Base-by-base conservation (phyloP, 306 rosid species). In the Glycine soja region DNA sequence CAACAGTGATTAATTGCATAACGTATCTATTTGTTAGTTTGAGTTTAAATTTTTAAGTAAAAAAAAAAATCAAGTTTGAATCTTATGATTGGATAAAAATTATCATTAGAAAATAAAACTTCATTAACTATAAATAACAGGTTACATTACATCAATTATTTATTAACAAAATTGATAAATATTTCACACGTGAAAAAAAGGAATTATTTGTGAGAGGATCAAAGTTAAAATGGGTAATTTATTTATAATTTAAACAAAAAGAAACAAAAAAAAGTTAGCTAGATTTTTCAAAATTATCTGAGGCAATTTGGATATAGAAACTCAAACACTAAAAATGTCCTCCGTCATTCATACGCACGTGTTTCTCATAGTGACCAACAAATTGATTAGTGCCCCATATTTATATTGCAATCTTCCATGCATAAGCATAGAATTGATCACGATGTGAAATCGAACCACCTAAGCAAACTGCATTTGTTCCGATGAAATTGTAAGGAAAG, bases 401-500 rank as follows among this genome's bases (percentile, higher is more conserved):
- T 6, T 18, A 78, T 56, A n/a, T 69, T 53, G 18, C 43, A 15
- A 72, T 51, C 45, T 54, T 77, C 67, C 53, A 50, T 54, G 1
- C 1, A 47, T 36, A 70, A 24, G 2, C 9, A 48, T 12, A 50
- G 16, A 77, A 72, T 54, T 52, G 48, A 47, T 24, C 30, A 24
- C 13, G 51, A 77, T 83, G 79, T 72, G 80, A 53, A 78, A 72
- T 38, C 32, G 77, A 56, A 79, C 2, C 56, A 69, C 54, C 77
- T 76, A 75, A 79, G 58, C 19, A 40, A 68, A 63, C 7, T 54
- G 90, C 76, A 82, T 82, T 66, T 81, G 79, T 82, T 81, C 74
- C 32, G n/a, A 11, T 75, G 80, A 83, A 24, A 80, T 57, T 61
- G 88, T 74, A 80, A 82, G 86, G 85, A 66, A 79, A 14, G 81